Base-by-base conservation (phyloP, 1,284 basidiomycete species). In the Vanrija pseudolonga region DNA sequence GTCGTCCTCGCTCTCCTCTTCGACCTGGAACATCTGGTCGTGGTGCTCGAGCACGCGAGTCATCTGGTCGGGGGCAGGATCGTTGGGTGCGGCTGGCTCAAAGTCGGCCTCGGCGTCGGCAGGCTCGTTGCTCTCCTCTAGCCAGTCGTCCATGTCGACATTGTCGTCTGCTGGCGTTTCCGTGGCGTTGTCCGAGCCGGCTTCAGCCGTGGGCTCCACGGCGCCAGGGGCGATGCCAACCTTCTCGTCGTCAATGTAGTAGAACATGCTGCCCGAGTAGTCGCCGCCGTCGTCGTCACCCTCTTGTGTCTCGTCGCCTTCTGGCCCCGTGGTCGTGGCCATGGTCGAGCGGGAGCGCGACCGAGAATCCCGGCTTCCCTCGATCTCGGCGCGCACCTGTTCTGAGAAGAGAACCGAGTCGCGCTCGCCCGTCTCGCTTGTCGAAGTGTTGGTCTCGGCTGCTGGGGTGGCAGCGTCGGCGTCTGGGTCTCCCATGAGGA, bases 41-140 rank as follows among this genome's bases (percentile, higher is more conserved):
- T 45, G 38, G 0, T 22, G 17, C 4, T 43, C 56, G 38, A 61
- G 28, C 11, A 58, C 46, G 15, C 43, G 28, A 8, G 61, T 40
- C 52, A 57, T 61, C 11, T 49, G 37, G 14, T 42, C 56, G 20
- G 43, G 80, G 77, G 42, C 72, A 26, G 3, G 26, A 69, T 37
- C 86, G 76, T 7, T 83, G 81, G 57, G 76, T 74, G 64, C 73
- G 6, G 77, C 76, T 6, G 74, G 56, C 20, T 62, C 63, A 6
- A 57, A 62, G 14, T 64, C 65, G n/a, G 71, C 68, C 9, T 60
- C 56, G 15, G 62, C 62, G 7, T 55, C 54, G 17, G 54, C 58
- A n/a, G 61, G 61, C 20, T 57, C 52, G 44, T 52, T 45, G 57
- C 68, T 68, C 62, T 32, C 32, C 32, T 70, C 68, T 41, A 76